Percentiles rank a stretch among this genome's conserved stretches.
Conservation (phyloP, 129 eudicot species). For the Arctium minus region DNA sequence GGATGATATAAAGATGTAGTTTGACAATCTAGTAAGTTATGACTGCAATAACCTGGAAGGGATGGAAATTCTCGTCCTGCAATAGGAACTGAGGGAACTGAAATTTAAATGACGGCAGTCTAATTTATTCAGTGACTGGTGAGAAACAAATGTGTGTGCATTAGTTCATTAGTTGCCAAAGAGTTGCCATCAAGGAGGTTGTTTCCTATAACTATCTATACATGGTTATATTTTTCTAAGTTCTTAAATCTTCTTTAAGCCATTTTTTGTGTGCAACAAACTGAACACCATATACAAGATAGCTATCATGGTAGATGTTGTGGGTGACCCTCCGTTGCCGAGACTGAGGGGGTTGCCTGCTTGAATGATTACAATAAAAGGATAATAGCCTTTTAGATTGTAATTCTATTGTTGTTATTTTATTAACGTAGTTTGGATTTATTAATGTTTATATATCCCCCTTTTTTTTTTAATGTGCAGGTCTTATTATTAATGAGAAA, state of each 20-base stretch:
- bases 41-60: neutral
- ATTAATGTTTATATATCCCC: neutral
- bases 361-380: neutral
- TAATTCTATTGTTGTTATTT: neutral
- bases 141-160: neutral
- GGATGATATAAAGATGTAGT: neutral
- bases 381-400: neutral
- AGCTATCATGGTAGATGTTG: neutral
- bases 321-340: neutral
- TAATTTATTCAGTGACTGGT: no score
- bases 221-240: no score
- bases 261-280: neutral
- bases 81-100: neutral
- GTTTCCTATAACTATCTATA: neutral
- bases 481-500: conserved; percentile 85
- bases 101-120: neutral
- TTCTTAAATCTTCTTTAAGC: neutral
- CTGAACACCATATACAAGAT: neutral
- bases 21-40: neutral
- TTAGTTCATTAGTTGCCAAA: neutral
- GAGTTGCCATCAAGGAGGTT: neutral
- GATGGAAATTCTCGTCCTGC: neutral
- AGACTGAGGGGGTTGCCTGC: neutral
- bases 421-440: neutral
- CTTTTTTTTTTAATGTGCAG: conserved; percentile 40